Percentiles rank a stretch among this genome's conserved stretches.
These are phyloP conservation scores for Gloeophyllum trabeum DNA, from an alignment of 768 basidiomycete genomes.

Conservation along the genomic window DNA sequence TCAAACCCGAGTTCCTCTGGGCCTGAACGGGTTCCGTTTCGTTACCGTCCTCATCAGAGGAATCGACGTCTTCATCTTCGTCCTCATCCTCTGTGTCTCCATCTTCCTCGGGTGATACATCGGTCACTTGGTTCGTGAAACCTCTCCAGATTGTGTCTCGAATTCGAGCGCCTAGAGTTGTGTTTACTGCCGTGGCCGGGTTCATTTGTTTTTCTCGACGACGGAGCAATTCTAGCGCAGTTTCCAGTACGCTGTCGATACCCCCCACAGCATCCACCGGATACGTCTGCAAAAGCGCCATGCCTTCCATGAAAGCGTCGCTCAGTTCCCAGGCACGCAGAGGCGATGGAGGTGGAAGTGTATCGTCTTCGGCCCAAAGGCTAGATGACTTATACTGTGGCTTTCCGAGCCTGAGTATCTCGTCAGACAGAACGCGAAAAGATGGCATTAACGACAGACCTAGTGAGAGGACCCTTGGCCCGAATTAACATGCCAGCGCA, in stretches of 20 bases:
- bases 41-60: constrained; percentile 26
- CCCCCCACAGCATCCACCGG: constrained; percentile 58
- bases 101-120: constrained; percentile 18
- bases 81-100: constrained; percentile 13
- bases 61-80: constrained; percentile 21
- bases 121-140: constrained; percentile 39
- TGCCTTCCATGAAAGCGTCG: constrained; percentile 58
- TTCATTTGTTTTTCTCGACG: constrained; percentile 33
- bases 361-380: constrained; percentile 39
- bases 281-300: constrained; percentile 53
- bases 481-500: constrained; percentile 61
- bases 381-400: constrained; percentile 27
- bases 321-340: constrained; percentile 38
- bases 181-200: constrained; percentile 18
- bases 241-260: constrained; percentile 59
- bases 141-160: constrained; percentile 59
- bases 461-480: constrained; percentile 38
- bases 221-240: constrained; percentile 45
- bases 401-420: constrained; percentile 39
- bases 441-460: constrained; percentile 24
- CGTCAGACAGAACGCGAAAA: neutral
- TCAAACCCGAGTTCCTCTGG: constrained; percentile 21
- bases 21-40: constrained; percentile 29
- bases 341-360: constrained; percentile 27
- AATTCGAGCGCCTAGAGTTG: constrained; percentile 43